These are phyloP conservation scores for Xylaria digitata DNA, from an alignment of 2,329 filamentous ascomycete genomes.

Conservation along the genomic window DNA sequence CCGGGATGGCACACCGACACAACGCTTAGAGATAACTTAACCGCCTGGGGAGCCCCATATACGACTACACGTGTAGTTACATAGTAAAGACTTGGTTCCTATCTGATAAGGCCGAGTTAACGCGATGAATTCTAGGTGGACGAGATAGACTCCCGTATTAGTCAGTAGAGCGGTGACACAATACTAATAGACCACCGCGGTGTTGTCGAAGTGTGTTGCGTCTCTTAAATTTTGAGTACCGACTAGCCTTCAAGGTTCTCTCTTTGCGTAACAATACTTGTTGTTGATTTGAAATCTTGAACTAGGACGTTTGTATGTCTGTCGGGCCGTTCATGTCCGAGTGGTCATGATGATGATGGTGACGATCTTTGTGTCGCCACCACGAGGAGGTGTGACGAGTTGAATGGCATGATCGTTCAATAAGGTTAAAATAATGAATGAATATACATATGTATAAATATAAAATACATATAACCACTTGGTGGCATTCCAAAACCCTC, in stretches of 20 bases:
- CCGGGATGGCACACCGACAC: slow-evolving; percentile 5
- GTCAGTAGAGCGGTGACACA: neutral
- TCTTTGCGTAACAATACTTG: neutral
- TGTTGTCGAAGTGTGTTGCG: neutral
- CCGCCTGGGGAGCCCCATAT: slow-evolving; percentile 20
- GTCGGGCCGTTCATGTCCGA: neutral
- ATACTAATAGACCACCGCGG: neutral
- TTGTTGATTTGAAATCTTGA: neutral
- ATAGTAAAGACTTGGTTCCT: neutral
- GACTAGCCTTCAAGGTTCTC: neutral
- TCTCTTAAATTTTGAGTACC: neutral
- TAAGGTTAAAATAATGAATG: too few species aligned
- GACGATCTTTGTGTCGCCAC: neutral
- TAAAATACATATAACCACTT: too few species aligned
- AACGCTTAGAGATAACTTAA: slow-evolving; percentile 8
- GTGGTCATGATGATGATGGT: slow-evolving; percentile 17
- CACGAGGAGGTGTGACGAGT: neutral
- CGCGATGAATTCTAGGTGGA: neutral
- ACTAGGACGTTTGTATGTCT: neutral
- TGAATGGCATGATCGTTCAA: neutral
- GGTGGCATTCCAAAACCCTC: too few species aligned
- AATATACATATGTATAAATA: too few species aligned
- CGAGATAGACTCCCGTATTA: neutral
- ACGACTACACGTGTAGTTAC: neutral
- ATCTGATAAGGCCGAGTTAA: slow-evolving; percentile 1